Evolutionary conservation across 2,329 filamentous ascomycete genomes (phyloP).

Genomic region (Monosporascus ibericus): DNA sequence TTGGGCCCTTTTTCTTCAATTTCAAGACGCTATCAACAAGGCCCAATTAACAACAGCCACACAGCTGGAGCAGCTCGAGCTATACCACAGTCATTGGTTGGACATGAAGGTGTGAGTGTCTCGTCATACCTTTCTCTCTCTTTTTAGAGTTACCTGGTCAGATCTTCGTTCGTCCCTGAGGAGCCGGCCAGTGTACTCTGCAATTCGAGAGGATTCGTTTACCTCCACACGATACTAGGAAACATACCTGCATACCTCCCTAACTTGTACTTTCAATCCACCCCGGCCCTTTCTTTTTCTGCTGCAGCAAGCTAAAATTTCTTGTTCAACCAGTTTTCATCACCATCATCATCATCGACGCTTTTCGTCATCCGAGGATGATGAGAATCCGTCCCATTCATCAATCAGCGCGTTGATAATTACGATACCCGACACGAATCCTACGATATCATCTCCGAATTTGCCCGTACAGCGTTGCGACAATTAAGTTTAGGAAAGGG

Average conservation of each 20-base stretch:
- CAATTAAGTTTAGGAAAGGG: background rate
- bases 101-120: background rate
- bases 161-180: background rate
- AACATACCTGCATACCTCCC: background rate
- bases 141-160: background rate
- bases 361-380: conserved; percentile 7
- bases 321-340: background rate
- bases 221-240: background rate
- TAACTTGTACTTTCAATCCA: background rate
- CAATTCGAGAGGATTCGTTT: too few species aligned
- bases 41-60: conserved; percentile 21
- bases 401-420: conserved; percentile 20
- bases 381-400: conserved; percentile 14
- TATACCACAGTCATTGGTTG: conserved; percentile 25
- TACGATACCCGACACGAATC: conserved; percentile 1
- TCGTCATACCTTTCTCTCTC: background rate
- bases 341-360: background rate
- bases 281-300: background rate
- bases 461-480: background rate
- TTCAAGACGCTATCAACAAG: conserved; percentile 16
- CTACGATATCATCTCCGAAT: background rate
- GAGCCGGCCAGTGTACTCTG: too few species aligned
- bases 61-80: conserved; percentile 9
- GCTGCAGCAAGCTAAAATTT: background rate
- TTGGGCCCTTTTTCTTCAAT: conserved; percentile 1